Evolutionary conservation across 169 alveolate genomes (phyloP), one percentile per base, ranked within the genome.

Genomic region (Eimeria tenella): DNA sequence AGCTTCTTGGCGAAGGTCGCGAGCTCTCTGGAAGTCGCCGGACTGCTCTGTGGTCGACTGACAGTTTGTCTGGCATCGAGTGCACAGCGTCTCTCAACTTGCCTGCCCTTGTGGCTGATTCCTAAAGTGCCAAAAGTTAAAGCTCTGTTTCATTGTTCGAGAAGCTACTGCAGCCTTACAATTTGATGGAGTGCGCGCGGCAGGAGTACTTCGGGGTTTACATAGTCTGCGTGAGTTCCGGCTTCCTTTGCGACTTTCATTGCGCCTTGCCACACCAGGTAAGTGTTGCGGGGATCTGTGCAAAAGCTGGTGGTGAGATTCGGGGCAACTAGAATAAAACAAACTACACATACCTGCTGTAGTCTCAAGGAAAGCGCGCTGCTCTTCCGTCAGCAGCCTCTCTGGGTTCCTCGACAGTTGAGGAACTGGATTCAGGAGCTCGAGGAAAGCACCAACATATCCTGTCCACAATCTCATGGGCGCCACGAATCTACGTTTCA

Each of bases 181-280:
- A 84, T 84, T 49, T 84, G 91, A 49, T 84, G 91, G n/a, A 84
- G 91, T 84, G 91, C 91, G 25, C 91, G 75, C 52, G 91, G 91
- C 81, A 84, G 23, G 23, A 84, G 71, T 23, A 84, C 79, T 49
- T 84, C 91, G 17, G 91, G 91, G 42, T 84, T 62, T 11, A 84
- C 91, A 60, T 84, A 84, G 68, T 84, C 91, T 62, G 77, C 91
- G 65, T 84, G 75, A 58, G 91, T 84, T 60, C 91, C 91, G 0
- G 91, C 91, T n/a, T 90, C 94, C 68, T 90, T 81, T 49, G 90
- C 94, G 55, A 79, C 84, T 71, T 90, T 82, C 94, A 90, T 90
- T 3, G 94, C 94, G 5, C 90, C 94, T 52, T 90, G 94, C 94
- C 94, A 90, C 19, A 90, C 90, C 52, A 82, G 90, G 63, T 77